Conservation (phyloP, 371 early-diverging fungal genomes). For the Mycotypha africana region DNA sequence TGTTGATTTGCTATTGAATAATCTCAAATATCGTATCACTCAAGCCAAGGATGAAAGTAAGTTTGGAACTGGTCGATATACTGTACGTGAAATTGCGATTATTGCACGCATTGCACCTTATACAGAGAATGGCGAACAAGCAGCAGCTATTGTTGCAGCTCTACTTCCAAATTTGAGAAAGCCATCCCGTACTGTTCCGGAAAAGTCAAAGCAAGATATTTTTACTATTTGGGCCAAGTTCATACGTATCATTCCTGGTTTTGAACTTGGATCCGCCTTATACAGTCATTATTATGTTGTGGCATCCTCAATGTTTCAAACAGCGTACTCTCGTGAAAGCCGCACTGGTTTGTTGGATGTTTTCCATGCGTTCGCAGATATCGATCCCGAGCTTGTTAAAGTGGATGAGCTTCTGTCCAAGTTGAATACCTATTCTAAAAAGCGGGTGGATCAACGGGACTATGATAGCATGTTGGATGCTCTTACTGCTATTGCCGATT, state of each 20-base stretch:
- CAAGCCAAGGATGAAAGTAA: slow-evolving; percentile 44
- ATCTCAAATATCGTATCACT: slow-evolving; percentile 56
- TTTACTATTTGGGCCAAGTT: slow-evolving; percentile 74
- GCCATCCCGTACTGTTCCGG: slow-evolving; percentile 65
- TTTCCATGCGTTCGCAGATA: slow-evolving; percentile 56
- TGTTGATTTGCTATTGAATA: slow-evolving; percentile 55
- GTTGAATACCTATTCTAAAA: slow-evolving; percentile 71
- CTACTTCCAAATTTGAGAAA: slow-evolving; percentile 79
- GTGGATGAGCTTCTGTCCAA: slow-evolving; percentile 60
- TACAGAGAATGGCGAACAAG: slow-evolving; percentile 64
- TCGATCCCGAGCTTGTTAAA: slow-evolving; percentile 49
- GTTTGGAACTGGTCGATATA: slow-evolving; percentile 51
- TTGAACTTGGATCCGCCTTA: slow-evolving; percentile 32
- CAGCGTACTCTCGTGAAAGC: slow-evolving; percentile 48
- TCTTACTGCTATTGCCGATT: slow-evolving; percentile 65
- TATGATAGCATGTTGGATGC: slow-evolving; percentile 80
- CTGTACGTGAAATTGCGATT: slow-evolving; percentile 74
- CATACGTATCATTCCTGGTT: slow-evolving; percentile 48
- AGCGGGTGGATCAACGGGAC: slow-evolving; percentile 84
- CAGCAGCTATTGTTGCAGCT: slow-evolving; percentile 66
- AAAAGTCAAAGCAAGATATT: slow-evolving; percentile 80
- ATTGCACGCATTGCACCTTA: slow-evolving; percentile 73
- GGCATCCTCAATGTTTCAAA: slow-evolving; percentile 58
- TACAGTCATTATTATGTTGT: slow-evolving; percentile 54
- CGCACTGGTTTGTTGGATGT: slow-evolving; percentile 57